Base-by-base conservation (phyloP, 2,329 filamentous ascomycete genomes). In the Apiospora koreana region DNA sequence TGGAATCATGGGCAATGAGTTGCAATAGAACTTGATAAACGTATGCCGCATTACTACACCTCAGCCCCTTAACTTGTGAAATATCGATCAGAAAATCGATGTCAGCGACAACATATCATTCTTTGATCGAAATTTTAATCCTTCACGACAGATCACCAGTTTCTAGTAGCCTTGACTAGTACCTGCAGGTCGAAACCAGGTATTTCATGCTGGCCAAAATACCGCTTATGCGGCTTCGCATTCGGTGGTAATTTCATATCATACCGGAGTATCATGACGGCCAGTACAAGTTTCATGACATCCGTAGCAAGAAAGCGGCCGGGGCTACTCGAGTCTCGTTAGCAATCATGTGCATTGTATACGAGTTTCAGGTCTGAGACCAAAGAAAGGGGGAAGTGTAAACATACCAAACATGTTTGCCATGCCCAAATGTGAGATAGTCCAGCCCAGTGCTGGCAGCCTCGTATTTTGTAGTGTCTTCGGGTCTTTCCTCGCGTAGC, bases 261-360 rank as follows among this genome's bases (percentile, higher is more conserved):
- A 28, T 67, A 67, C 7, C 69, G 31, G 7, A 67, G 12, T 16
- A 69, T 8, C n/a, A 67, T n/a, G 14, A 35, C 64, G 21, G 69
- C 64, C 5, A 69, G 38, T 7, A 69, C 21, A 31, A 69, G 62
- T 28, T 69, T 69, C 46, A 67, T 67, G 16, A 69, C n/a, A 16
- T 38, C 43, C 12, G 45, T 67, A 8, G 69, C 69, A 28, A 69
- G 62, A 31, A 67, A 69, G 28, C 69, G 69, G 35, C 69, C 69
- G 14, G 64, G 69, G 46, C 69, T 69, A 23, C 10, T 5, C 5
- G 14, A n/a, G 38, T 9, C 7, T 18, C 3, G 41, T 66, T n/a
- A 66, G 64, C 3, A 21, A 28, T 43, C 35, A 8, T 14, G 7
- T n/a, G 16, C 1, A n/a, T n/a, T n/a, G n/a, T n/a, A n/a, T n/a